phyloP scores from a whole-genome alignment of 768 basidiomycete genomes.

The Suillus bovinus region DNA sequence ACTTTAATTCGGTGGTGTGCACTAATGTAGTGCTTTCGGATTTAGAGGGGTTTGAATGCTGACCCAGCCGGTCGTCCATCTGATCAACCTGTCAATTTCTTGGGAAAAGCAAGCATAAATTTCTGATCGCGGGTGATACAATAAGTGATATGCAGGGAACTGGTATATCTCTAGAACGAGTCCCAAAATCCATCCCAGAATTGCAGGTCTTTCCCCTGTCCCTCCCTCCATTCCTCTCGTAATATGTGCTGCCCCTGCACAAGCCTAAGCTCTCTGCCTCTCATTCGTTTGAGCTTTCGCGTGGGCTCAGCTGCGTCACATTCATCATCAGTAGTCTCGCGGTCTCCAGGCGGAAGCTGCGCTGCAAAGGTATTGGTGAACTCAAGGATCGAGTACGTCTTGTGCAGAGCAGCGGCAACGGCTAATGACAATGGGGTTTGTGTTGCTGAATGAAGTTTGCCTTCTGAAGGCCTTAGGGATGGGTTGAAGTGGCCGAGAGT shows the following conservation, averaged over 20 bases:
- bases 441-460: slow-evolving; percentile 12
- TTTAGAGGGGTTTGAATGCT: neutral
- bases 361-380: slow-evolving; percentile 59
- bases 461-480: slow-evolving; percentile 12
- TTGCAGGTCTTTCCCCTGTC: slow-evolving; percentile 29
- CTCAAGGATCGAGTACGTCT: slow-evolving; percentile 70
- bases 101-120: neutral
- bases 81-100: neutral
- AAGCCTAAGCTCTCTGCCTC: slow-evolving; percentile 81
- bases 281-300: slow-evolving; percentile 72
- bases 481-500: slow-evolving; percentile 76
- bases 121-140: neutral
- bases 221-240: slow-evolving; percentile 39
- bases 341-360: slow-evolving; percentile 59
- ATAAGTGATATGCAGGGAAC: neutral
- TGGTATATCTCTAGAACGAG: neutral
- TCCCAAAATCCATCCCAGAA: slow-evolving; percentile 39
- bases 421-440: slow-evolving; percentile 36
- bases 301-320: slow-evolving; percentile 61
- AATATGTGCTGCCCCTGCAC: slow-evolving; percentile 77
- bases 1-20: neutral
- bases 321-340: slow-evolving; percentile 74
- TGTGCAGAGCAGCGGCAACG: slow-evolving; percentile 65
- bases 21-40: neutral
- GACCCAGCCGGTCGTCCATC: too few species aligned